These are phyloP conservation scores for Hypoxylon sp. DNA, from an alignment of 2,329 filamentous ascomycete genomes.

Conservation along the genomic window DNA sequence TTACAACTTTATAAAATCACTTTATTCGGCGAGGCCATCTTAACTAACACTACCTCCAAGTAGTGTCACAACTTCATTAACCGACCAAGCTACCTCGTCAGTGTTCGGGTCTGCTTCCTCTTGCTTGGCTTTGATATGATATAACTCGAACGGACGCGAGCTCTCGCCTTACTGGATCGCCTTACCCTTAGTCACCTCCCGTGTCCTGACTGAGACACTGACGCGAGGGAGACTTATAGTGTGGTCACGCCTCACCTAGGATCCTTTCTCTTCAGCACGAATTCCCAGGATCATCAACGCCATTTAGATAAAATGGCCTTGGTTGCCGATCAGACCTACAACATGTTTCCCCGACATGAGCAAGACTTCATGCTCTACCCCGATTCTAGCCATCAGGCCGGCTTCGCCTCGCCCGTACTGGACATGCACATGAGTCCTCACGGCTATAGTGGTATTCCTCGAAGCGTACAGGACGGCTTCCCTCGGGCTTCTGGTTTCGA, in stretches of 20 bases:
- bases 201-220: constrained; percentile 32
- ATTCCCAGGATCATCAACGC: constrained; percentile 7
- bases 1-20: constrained; percentile 25
- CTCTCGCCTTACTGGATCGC: constrained; percentile 9
- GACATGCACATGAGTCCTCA: constrained; percentile 60
- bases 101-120: constrained; percentile 5
- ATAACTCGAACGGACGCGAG: constrained; percentile 31
- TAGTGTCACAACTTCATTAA: constrained; percentile 2
- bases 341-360: constrained; percentile 46
- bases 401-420: constrained; percentile 49
- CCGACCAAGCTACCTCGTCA: not conserved
- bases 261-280: constrained; percentile 23
- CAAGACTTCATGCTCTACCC: constrained; percentile 48
- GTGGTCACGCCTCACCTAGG: constrained; percentile 13
- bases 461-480: constrained; percentile 50
- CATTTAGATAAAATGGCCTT: constrained; percentile 40
- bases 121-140: constrained; percentile 23
- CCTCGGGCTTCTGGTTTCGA: constrained; percentile 57
- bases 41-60: constrained; percentile 1
- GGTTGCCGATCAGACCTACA: constrained; percentile 43
- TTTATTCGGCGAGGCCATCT: too few relatives aligned
- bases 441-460: constrained; percentile 54
- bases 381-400: constrained; percentile 42
- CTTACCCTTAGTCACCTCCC: constrained; percentile 4
- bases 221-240: constrained; percentile 25